Conservation (phyloP, 257 asterid genomes). For the Solanum pinnatisectum region DNA sequence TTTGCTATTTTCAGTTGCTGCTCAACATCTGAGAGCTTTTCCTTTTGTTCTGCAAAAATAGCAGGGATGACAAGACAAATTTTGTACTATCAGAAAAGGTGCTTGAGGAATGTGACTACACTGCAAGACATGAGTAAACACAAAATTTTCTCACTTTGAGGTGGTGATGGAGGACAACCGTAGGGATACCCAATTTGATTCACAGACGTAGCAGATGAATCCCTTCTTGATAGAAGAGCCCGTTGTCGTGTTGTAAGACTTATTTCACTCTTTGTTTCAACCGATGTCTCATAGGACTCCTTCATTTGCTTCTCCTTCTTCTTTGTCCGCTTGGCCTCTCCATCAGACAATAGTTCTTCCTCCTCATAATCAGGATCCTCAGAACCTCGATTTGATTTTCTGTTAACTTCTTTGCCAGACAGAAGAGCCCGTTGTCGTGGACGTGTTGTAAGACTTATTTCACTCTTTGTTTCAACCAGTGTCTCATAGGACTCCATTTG, state of each 20-base stretch:
- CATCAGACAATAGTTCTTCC: slow-evolving; percentile 33
- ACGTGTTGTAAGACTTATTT: slow-evolving; percentile 68
- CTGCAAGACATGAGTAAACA: not conserved
- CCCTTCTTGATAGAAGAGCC: slow-evolving; percentile 35
- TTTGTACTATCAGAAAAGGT: not conserved
- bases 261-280: slow-evolving; percentile 63
- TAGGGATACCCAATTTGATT: slow-evolving; percentile 30
- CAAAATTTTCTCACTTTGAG: slow-evolving; percentile 28
- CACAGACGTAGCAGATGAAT: slow-evolving; percentile 11
- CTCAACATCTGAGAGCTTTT: slow-evolving; percentile 33
- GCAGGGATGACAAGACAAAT: not conserved
- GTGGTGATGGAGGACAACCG: slow-evolving; percentile 28
- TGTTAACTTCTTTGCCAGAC: slow-evolving; percentile 27
- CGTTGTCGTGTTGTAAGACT: slow-evolving; percentile 82
- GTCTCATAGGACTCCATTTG: slow-evolving; percentile 48
- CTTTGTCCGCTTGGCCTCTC: slow-evolving; percentile 33
- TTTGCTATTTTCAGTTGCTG: slow-evolving; percentile 30
- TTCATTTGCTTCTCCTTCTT: slow-evolving; percentile 49
- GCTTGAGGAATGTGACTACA: not conserved
- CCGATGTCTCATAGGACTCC: slow-evolving; percentile 43
- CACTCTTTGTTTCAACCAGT: slow-evolving; percentile 57
- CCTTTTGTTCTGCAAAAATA: slow-evolving; percentile 25
- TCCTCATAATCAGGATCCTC: slow-evolving; percentile 47
- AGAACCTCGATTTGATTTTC: slow-evolving; percentile 30
- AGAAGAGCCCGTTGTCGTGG: slow-evolving; percentile 64